Base-by-base conservation (phyloP, 805 yeast genomes). In the Yarrowia porcina region DNA sequence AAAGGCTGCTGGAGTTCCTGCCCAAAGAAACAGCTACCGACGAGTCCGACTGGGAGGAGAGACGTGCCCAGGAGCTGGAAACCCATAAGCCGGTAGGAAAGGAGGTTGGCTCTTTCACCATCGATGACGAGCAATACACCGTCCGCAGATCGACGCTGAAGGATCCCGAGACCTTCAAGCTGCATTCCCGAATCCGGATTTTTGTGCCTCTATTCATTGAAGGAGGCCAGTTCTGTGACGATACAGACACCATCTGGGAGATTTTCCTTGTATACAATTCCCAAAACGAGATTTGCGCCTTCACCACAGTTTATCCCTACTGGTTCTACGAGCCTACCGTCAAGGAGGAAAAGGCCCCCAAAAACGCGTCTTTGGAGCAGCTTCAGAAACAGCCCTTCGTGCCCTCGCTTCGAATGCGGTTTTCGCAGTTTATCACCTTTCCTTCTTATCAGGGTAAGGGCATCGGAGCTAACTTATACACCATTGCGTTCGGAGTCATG, bases 151-250 rank as follows among this genome's bases (percentile, higher is more conserved):
- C 82, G 42, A 71, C 79, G 52, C 70, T 84, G 56, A 68, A 71
- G 12, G 79, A 77, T 49, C 70, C 69, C 0, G 70, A 69, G 6
- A 84, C 85, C 0, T 68, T 75, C 49, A 83, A 81, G 65, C 73
- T 90, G 59, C 92, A 86, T 69, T 74, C 79, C 56, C 75, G 97
- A 64, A 78, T 91, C 67, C 96, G 90, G 68, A 84, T 92, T 1
- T 83, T 94, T 68, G 89, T 89, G 15, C 76, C 93, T 27, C 77
- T 94, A 11, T 91, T 87, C 75, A 93, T 94, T 67, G 99, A 94
- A 72, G 98, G 97, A 0, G 98, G 97, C 1, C 85, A 96, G 0
- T 89, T 83, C 69, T 90, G 94, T 63, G 97, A 92, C 70, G 79
- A 80, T 39, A 73, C 73, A 0, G 99, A 94, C 73, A 79, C 80